phyloP scores from a whole-genome alignment of 345 rosid genomes.

The Diplotaxis tenuifolia region DNA sequence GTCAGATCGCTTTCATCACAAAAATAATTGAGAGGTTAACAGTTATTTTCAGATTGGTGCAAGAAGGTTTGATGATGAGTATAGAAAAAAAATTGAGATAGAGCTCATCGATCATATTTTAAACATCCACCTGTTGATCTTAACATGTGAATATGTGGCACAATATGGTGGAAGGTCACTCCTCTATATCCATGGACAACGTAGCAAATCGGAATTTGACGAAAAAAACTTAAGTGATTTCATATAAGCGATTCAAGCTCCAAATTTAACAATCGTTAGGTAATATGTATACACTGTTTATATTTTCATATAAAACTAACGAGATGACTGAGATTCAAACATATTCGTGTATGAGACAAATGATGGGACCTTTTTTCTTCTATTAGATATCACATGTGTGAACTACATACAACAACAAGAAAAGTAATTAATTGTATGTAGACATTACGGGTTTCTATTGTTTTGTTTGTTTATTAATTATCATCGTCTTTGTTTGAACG shows the following conservation, averaged over 20 bases:
- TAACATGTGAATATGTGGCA: not conserved
- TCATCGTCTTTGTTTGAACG: constrained; percentile 11
- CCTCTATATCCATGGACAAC: constrained; percentile 1
- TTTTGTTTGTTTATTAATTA: constrained; percentile 23
- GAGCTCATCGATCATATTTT: not conserved
- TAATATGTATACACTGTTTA: not conserved
- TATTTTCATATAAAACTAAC: not conserved
- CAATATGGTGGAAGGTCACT: constrained; percentile 25
- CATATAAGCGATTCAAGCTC: not conserved
- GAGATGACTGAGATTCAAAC: not conserved
- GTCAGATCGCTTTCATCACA: constrained; percentile 14
- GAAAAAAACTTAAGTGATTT: not conserved
- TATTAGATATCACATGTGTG: not conserved
- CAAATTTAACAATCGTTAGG: not conserved
- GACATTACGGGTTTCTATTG: not conserved
- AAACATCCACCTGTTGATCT: constrained; percentile 4
- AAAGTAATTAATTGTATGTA: not conserved
- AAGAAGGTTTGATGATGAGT: not conserved
- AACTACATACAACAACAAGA: not conserved
- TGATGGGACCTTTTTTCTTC: not conserved
- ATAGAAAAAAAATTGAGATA: not conserved
- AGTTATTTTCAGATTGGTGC: constrained; percentile 2
- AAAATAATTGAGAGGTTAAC: constrained; percentile 12
- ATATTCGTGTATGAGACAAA: not conserved
- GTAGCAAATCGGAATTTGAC: constrained; percentile 7